Evolutionary conservation across 345 rosid genomes (phyloP).

Genomic region (Tarenaya hassleriana): DNA sequence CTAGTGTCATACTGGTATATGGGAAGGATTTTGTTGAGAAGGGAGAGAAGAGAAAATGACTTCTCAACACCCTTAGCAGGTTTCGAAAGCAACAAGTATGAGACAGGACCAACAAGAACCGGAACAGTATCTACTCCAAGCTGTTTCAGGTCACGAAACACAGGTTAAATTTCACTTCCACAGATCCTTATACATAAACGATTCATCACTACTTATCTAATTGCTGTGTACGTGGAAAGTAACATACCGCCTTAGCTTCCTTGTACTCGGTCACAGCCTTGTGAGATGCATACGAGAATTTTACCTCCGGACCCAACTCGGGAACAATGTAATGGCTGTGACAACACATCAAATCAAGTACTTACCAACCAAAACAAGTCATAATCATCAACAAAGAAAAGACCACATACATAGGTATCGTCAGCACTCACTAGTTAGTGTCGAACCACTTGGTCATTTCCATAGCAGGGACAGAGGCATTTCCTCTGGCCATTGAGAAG

Average conservation of each 20-base stretch:
- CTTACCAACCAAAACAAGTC: slow-evolving; percentile 11
- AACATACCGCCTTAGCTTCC: slow-evolving; percentile 72
- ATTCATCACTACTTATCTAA: not conserved
- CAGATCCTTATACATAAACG: not conserved
- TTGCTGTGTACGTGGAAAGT: not conserved
- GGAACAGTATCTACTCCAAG: slow-evolving; percentile 74
- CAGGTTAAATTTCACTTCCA: no score
- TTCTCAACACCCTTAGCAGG: slow-evolving; percentile 74
- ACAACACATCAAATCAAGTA: slow-evolving; percentile 1
- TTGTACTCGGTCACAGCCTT: slow-evolving; percentile 68
- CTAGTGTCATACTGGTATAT: slow-evolving; percentile 58
- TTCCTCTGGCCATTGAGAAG: slow-evolving; percentile 99
- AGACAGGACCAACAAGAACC: slow-evolving; percentile 68
- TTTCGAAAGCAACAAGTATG: slow-evolving; percentile 69
- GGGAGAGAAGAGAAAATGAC: slow-evolving; percentile 59
- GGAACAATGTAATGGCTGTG: slow-evolving; percentile 82
- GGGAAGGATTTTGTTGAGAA: slow-evolving; percentile 60
- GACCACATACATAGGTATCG: not conserved
- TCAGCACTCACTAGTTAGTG: slow-evolving; percentile 91
- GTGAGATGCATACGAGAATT: slow-evolving; percentile 74
- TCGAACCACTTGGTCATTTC: slow-evolving; percentile 99
- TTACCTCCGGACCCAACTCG: slow-evolving; percentile 70
- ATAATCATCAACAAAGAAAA: no score
- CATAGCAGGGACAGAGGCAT: slow-evolving; percentile 96
- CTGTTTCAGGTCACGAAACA: slow-evolving; percentile 30